A percentile compares a stretch with the other conserved stretches of the same genome.
Evolutionary conservation across 441 rosid species (phyloP).

Genomic region (Syzygium syzygioides): DNA sequence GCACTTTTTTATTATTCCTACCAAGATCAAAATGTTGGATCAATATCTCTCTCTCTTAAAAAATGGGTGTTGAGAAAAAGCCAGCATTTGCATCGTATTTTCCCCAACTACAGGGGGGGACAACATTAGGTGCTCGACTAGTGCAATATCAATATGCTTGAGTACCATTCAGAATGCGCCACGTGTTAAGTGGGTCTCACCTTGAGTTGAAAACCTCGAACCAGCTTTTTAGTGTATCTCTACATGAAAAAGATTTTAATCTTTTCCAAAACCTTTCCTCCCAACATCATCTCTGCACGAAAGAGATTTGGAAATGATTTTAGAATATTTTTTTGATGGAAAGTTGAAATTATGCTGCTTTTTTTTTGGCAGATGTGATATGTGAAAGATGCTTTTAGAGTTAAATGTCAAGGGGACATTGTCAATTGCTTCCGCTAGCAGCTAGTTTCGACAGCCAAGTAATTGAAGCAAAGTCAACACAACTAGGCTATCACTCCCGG

Average conservation of each 20-base stretch:
- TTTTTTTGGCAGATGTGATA: not conserved
- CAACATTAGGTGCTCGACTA: too few species aligned
- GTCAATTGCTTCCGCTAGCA: not conserved
- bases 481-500: not conserved
- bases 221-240: not conserved
- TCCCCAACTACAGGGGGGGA: too few species aligned
- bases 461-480: not conserved
- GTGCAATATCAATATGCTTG: too few species aligned
- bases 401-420: not conserved
- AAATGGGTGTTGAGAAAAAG: too few species aligned
- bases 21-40: too few species aligned
- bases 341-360: not conserved
- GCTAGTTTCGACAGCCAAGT: not conserved
- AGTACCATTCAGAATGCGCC: too few species aligned
- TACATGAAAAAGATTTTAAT: not conserved
- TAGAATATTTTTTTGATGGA: not conserved
- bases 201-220: too few species aligned
- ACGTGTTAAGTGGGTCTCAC: too few species aligned
- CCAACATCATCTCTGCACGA: not conserved
- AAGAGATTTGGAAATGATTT: not conserved
- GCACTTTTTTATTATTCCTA: too few species aligned
- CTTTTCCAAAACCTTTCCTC: not conserved
- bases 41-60: too few species aligned
- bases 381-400: not conserved
- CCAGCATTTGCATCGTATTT: too few species aligned